Percentiles rank a stretch among this genome's conserved stretches.
These are phyloP conservation scores for Yamadazyma trypodendri DNA, from an alignment of 1,139 yeast species.

Conservation along the genomic window DNA sequence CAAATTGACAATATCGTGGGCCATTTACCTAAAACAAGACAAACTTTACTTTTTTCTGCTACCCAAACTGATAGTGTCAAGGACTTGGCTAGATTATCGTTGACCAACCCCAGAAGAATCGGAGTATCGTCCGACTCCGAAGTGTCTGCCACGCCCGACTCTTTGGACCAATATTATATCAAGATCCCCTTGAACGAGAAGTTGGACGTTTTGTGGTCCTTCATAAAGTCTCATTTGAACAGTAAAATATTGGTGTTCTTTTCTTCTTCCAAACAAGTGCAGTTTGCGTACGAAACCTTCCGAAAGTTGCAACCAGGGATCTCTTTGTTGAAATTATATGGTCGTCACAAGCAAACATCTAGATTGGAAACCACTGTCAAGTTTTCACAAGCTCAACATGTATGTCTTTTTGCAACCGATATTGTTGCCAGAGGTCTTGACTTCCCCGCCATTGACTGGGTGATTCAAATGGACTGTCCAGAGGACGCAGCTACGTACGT, in stretches of 20 bases:
- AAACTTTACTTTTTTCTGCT: constrained; percentile 87
- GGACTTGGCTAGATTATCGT: constrained; percentile 85
- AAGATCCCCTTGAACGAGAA: constrained; percentile 74
- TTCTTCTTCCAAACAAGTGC: constrained; percentile 93
- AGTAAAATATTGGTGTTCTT: constrained; percentile 83
- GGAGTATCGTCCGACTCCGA: constrained; percentile 57
- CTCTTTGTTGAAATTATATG: constrained; percentile 86
- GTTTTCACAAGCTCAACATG: constrained; percentile 82
- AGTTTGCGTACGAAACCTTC: constrained; percentile 87
- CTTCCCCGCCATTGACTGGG: constrained; percentile 98
- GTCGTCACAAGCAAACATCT: constrained; percentile 92
- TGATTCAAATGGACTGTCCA: constrained; percentile 91
- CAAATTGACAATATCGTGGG: constrained; percentile 83
- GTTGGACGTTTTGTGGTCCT: constrained; percentile 83
- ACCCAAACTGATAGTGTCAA: constrained; percentile 87
- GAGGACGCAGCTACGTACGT: constrained; percentile 94
- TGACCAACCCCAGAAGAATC: constrained; percentile 74
- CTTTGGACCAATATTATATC: constrained; percentile 80
- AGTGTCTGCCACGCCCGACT: constrained; percentile 71
- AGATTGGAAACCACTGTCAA: constrained; percentile 86
- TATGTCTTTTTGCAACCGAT: constrained; percentile 92
- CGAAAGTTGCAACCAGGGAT: constrained; percentile 95
- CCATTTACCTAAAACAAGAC: constrained; percentile 82
- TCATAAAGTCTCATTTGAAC: constrained; percentile 84
- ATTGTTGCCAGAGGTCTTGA: constrained; percentile 97